phyloP scores from a whole-genome alignment of 306 rosid genomes.

The Cucumis hystrix region DNA sequence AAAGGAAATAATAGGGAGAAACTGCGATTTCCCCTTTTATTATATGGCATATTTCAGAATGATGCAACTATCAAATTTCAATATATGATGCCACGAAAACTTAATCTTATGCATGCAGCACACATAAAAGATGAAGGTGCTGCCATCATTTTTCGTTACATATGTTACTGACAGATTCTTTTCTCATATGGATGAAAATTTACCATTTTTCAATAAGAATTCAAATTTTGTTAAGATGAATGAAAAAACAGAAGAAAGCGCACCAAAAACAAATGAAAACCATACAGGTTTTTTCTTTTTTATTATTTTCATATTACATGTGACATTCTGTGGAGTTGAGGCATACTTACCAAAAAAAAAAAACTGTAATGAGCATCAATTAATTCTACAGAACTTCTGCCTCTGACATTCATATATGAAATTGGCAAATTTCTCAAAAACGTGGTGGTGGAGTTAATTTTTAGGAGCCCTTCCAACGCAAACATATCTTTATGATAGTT shows the following conservation, averaged over 20 bases:
- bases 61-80: not conserved
- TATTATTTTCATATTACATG: not conserved
- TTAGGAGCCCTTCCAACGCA: not conserved
- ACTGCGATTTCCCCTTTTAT: not conserved
- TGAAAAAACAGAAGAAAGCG: not conserved
- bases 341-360: not conserved
- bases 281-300: not conserved
- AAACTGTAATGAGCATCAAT: not conserved
- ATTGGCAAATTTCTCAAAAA: not conserved
- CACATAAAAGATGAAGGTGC: not conserved
- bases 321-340: not conserved
- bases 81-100: not conserved
- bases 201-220: no score
- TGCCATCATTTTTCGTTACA: not conserved
- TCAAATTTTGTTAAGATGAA: no score
- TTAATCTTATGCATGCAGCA: not conserved
- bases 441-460: not conserved
- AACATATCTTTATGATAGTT: not conserved
- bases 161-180: not conserved
- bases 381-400: not conserved
- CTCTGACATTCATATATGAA: not conserved
- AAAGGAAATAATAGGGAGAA: not conserved
- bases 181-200: not conserved
- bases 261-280: not conserved
- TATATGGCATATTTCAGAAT: not conserved